These are phyloP conservation scores for Herpotrichia juniperi DNA, from an alignment of 2,329 filamentous ascomycete genomes.

Conservation along the genomic window DNA sequence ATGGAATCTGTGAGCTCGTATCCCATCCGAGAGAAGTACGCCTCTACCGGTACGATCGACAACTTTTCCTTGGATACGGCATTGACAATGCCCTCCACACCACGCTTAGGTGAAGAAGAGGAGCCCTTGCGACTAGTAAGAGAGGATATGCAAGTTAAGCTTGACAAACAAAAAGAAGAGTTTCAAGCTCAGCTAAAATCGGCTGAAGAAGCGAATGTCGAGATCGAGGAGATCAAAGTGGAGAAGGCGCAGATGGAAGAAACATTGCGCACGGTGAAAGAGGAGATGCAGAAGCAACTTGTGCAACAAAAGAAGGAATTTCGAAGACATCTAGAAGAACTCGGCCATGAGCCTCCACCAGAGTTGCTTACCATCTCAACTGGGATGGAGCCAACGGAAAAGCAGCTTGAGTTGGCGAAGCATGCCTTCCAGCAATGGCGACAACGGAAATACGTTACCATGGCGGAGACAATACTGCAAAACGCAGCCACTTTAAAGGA, in stretches of 20 bases:
- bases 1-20: constrained; percentile 89
- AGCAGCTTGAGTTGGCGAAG: constrained; percentile 74
- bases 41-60: constrained; percentile 92
- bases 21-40: constrained; percentile 88
- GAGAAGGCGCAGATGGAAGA: constrained; percentile 89
- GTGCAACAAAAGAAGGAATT: constrained; percentile 83
- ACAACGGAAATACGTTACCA: constrained; percentile 83
- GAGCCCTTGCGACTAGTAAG: constrained; percentile 75
- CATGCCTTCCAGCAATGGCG: constrained; percentile 77
- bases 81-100: constrained; percentile 92
- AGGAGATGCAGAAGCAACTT: constrained; percentile 87
- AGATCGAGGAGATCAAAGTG: constrained; percentile 81
- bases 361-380: constrained; percentile 48
- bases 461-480: constrained; percentile 91
- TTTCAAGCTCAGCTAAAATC: constrained; percentile 78
- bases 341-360: constrained; percentile 56
- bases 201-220: constrained; percentile 75
- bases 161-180: constrained; percentile 84
- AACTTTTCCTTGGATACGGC: constrained; percentile 95
- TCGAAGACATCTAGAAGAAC: constrained; percentile 79
- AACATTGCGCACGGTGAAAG: constrained; percentile 75
- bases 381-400: constrained; percentile 62
- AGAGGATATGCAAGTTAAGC: constrained; percentile 81
- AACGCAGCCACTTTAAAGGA: constrained; percentile 90
- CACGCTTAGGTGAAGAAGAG: constrained; percentile 78